Evolutionary conservation across 1,284 basidiomycete species (phyloP).

Genomic region (Bondarzewia mesenterica): DNA sequence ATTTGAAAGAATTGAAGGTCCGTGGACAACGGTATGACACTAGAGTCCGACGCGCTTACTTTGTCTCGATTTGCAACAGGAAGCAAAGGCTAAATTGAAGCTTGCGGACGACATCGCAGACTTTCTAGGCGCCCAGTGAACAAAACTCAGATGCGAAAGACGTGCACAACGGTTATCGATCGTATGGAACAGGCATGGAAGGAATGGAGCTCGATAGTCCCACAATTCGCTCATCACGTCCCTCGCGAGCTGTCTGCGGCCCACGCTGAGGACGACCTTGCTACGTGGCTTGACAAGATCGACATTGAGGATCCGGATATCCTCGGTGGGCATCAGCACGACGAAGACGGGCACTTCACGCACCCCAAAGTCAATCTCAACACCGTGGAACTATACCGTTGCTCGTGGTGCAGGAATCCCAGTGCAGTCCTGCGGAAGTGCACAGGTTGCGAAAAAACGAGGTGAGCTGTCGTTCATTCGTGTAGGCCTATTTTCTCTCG

Average conservation of each 20-base stretch:
- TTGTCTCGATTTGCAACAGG: constrained; percentile 20
- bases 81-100: constrained; percentile 33
- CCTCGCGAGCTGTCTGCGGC: constrained; percentile 17
- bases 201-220: constrained; percentile 37
- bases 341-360: constrained; percentile 20
- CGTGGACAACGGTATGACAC: constrained; percentile 10
- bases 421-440: constrained; percentile 48
- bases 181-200: constrained; percentile 32
- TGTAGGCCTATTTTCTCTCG: neutral
- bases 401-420: constrained; percentile 52
- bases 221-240: constrained; percentile 25
- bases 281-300: constrained; percentile 45
- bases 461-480: constrained; percentile 28
- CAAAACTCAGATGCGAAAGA: constrained; percentile 39
- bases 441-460: constrained; percentile 25
- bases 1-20: constrained; percentile 43
- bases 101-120: constrained; percentile 40
- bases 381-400: constrained; percentile 39
- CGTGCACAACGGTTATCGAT: constrained; percentile 37
- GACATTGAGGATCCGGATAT: constrained; percentile 30
- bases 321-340: constrained; percentile 7
- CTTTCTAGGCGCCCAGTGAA: constrained; percentile 34
- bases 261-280: constrained; percentile 44
- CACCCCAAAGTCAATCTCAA: constrained; percentile 35
- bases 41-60: neutral